phyloP scores from a whole-genome alignment of 345 rosid genomes.

The Psidium guajava region DNA sequence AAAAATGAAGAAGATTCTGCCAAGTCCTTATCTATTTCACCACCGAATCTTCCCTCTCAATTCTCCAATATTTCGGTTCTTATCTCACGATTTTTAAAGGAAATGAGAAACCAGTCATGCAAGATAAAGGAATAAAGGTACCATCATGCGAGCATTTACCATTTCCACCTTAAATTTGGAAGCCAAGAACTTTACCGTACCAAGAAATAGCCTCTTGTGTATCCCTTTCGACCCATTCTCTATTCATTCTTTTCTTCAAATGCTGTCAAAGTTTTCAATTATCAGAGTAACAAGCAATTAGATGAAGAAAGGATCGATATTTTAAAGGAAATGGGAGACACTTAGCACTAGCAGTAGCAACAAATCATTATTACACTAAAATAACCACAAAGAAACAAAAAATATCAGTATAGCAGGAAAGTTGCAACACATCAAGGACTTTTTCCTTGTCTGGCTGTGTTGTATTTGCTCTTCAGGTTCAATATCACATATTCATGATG shows the following conservation, averaged over 20 bases:
- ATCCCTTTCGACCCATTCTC: slow-evolving; percentile 26
- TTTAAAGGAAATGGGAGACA: neutral
- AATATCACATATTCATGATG: too few species aligned
- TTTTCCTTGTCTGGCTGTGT: too few species aligned
- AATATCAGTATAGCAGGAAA: neutral
- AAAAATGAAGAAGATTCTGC: too few species aligned
- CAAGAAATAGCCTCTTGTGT: slow-evolving; percentile 60
- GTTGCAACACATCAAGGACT: neutral
- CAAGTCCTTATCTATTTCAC: too few species aligned
- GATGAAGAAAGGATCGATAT: neutral
- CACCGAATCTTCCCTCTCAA: slow-evolving; percentile 8
- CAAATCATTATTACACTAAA: neutral
- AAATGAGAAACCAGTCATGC: neutral
- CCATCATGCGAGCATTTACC: slow-evolving; percentile 24
- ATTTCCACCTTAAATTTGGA: slow-evolving; percentile 57
- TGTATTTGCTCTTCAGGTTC: too few species aligned
- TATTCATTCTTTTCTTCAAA: slow-evolving; percentile 30
- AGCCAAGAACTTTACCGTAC: slow-evolving; percentile 36
- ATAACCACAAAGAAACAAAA: too few species aligned
- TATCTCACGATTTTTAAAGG: too few species aligned
- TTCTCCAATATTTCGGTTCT: slow-evolving; percentile 16
- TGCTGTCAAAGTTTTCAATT: slow-evolving; percentile 20
- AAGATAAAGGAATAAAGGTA: neutral
- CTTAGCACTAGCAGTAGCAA: neutral
- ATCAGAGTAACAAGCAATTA: slow-evolving; percentile 1